phyloP scores from a whole-genome alignment of 78 protist species.

The Dictyostelium discoideum region DNA sequence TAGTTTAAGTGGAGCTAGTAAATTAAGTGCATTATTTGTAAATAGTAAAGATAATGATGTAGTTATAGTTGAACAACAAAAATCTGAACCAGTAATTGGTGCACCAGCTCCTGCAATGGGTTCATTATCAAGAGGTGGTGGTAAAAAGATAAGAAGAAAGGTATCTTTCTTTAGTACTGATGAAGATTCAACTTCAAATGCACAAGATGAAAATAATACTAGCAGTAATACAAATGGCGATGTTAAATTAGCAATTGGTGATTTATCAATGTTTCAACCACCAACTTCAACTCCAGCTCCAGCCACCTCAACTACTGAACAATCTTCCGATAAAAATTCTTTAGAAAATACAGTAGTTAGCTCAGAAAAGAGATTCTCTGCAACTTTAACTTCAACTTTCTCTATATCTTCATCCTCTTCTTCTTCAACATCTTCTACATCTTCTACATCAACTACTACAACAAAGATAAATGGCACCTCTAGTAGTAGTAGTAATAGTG shows the following conservation, averaged over 20 bases:
- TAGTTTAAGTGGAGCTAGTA: slow-evolving; percentile 13
- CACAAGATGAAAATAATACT: neutral
- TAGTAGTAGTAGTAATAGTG: neutral
- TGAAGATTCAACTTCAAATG: neutral
- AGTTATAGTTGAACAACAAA: slow-evolving; percentile 1
- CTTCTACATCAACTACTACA: neutral
- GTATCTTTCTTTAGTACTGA: slow-evolving; percentile 35
- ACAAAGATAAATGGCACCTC: neutral
- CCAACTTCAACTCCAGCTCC: neutral
- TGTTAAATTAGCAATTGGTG: neutral
- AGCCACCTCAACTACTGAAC: neutral
- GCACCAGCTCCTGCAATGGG: slow-evolving; percentile 24
- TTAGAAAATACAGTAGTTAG: neutral
- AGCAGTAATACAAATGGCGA: neutral
- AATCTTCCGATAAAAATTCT: neutral
- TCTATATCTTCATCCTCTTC: neutral
- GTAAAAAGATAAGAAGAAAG: slow-evolving; percentile 62
- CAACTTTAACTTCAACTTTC: neutral
- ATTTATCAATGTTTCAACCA: slow-evolving; percentile 15
- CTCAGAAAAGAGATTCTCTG: slow-evolving; percentile 5
- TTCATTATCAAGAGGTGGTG: slow-evolving; percentile 8
- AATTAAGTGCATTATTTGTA: slow-evolving; percentile 22
- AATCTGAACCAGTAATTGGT: slow-evolving; percentile 2
- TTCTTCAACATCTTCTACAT: neutral
- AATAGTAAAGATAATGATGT: slow-evolving; percentile 14